phyloP scores from a whole-genome alignment of 1,139 yeast species.

The Magnusiomyces sp. region DNA sequence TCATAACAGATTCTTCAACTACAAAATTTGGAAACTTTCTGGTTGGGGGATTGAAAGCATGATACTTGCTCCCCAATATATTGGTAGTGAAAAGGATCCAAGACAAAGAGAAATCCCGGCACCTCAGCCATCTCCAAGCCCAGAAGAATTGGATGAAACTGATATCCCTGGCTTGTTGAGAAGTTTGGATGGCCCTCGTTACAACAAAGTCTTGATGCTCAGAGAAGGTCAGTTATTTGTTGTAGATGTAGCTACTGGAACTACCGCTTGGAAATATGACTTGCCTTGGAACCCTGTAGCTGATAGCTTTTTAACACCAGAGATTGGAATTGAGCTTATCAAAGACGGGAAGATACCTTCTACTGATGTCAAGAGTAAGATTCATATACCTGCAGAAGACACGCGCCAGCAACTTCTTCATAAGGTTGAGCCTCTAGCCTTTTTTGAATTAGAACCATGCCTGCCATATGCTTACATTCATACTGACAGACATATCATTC shows the following conservation, averaged over 20 bases:
- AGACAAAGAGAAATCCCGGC: not conserved
- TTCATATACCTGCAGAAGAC: constrained; percentile 1
- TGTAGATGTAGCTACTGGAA: constrained; percentile 41
- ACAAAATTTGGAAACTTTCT: constrained; percentile 26
- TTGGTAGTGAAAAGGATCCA: constrained; percentile 11
- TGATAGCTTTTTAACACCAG: constrained; percentile 8
- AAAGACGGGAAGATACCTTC: constrained; percentile 2
- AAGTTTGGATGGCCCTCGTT: not conserved
- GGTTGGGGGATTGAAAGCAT: constrained; percentile 23
- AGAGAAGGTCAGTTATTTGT: constrained; percentile 36
- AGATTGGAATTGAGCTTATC: constrained; percentile 1
- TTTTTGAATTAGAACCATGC: constrained; percentile 60
- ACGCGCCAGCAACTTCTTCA: not conserved
- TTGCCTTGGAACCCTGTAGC: constrained; percentile 32
- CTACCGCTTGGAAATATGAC: constrained; percentile 38
- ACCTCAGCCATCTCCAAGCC: not conserved
- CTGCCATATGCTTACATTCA: constrained; percentile 46
- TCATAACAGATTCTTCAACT: constrained; percentile 16
- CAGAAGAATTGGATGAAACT: not conserved
- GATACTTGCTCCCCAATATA: constrained; percentile 13
- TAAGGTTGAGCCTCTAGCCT: constrained; percentile 41
- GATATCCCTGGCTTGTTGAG: not conserved
- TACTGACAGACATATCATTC: constrained; percentile 31
- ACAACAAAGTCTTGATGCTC: constrained; percentile 15
- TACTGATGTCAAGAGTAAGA: not conserved